phyloP scores from a whole-genome alignment of 352 stramenopile species.

The Thalassiosira hispida region DNA sequence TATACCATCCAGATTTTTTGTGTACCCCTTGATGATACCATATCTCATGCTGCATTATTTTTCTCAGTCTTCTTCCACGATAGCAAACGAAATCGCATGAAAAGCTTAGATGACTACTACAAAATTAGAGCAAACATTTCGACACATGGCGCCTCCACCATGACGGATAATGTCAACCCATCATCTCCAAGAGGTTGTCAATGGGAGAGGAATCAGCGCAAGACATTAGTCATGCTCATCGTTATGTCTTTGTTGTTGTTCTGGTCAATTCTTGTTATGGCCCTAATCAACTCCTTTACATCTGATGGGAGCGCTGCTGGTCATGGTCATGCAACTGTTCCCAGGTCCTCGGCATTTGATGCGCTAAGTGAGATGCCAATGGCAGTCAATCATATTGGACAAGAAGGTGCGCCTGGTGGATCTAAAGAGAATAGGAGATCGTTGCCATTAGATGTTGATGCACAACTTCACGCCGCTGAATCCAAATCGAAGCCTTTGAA shows the following conservation, averaged over 20 bases:
- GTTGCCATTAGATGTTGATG: background rate
- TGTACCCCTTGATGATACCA: no score
- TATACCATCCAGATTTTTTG: no score
- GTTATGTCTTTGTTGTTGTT: background rate
- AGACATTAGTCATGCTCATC: background rate
- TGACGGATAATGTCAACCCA: background rate
- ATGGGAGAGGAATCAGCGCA: background rate
- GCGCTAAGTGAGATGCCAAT: background rate
- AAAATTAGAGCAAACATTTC: background rate
- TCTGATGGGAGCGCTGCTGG: background rate
- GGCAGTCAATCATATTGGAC: background rate
- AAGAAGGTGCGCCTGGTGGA: no score
- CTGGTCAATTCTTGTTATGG: background rate
- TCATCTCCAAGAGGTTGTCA: background rate
- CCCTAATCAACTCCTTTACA: background rate
- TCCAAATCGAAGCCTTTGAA: background rate
- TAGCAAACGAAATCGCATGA: background rate
- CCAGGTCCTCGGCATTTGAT: background rate
- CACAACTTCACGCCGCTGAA: background rate
- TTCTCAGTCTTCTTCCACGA: background rate
- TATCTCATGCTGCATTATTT: no score
- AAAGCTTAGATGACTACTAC: constrained; percentile 17
- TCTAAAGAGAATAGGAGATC: background rate
- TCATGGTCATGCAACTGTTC: background rate
- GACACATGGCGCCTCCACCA: background rate